phyloP scores from a whole-genome alignment of 805 yeast species.

The Ogataea wickerhamii region DNA sequence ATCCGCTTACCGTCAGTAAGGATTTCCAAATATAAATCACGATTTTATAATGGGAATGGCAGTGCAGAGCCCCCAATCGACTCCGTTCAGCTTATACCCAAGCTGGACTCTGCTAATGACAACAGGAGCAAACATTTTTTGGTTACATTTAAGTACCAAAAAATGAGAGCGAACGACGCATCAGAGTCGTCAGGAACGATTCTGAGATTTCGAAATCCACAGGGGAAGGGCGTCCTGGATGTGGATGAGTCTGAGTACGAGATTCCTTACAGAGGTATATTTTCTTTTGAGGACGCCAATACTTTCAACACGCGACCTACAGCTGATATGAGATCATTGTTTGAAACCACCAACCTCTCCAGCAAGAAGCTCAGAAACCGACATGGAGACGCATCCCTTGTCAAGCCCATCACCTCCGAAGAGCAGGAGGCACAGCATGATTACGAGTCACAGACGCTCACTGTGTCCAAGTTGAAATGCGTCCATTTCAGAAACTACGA shows the following conservation, averaged over 20 bases:
- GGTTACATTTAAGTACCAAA: conserved; percentile 8
- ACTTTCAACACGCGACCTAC: conserved; percentile 63
- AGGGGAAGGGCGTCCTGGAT: conserved; percentile 14
- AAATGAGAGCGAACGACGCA: conserved; percentile 1
- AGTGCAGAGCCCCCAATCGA: neutral
- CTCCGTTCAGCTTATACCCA: neutral
- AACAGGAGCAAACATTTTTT: conserved; percentile 3
- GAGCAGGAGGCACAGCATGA: conserved; percentile 25
- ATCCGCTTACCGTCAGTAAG: neutral
- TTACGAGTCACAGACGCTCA: conserved; percentile 24
- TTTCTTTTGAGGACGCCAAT: conserved; percentile 54
- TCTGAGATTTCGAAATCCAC: conserved; percentile 13
- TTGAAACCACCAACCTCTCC: conserved; percentile 38
- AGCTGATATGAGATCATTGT: conserved; percentile 27
- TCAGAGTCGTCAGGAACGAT: conserved; percentile 7
- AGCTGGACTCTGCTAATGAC: neutral
- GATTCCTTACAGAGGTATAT: conserved; percentile 65
- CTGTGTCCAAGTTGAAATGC: conserved; percentile 46
- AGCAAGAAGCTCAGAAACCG: conserved; percentile 38
- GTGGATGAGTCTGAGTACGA: conserved; percentile 43
- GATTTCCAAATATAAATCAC: neutral
- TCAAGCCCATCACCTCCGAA: conserved; percentile 17
- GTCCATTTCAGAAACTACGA: conserved; percentile 71
- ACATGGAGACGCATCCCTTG: conserved; percentile 33
- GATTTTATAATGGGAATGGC: neutral